Conservation (phyloP, 345 rosid species). For the Turnera subulata region DNA sequence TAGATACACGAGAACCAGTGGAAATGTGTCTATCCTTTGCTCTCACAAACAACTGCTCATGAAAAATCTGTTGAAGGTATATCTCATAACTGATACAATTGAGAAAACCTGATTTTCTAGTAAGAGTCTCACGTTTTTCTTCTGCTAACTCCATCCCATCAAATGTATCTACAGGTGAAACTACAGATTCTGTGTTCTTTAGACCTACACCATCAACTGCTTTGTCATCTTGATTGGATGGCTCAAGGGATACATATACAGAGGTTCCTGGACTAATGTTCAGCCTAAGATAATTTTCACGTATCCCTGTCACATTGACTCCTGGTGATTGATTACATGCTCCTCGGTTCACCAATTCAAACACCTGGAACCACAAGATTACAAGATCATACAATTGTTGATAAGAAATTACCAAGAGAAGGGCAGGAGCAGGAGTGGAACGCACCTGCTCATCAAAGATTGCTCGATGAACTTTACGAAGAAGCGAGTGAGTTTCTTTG, state of each 20-base stretch:
- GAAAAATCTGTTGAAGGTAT: constrained; percentile 77
- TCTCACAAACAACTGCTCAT: constrained; percentile 53
- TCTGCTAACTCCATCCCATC: constrained; percentile 40
- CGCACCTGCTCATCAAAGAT: constrained; percentile 84
- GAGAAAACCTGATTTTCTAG: constrained; percentile 47
- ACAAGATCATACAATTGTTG: constrained; percentile 17
- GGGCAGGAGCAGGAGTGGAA: neutral
- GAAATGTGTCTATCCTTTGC: constrained; percentile 44
- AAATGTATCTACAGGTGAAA: constrained; percentile 39
- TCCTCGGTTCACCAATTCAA: constrained; percentile 76
- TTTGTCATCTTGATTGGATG: constrained; percentile 39
- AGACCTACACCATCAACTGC: constrained; percentile 25
- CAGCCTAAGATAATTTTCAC: constrained; percentile 73
- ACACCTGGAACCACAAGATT: constrained; percentile 51
- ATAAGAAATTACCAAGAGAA: neutral
- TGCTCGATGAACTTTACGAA: constrained; percentile 72
- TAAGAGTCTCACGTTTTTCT: constrained; percentile 26
- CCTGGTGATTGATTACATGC: constrained; percentile 70
- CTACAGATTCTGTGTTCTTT: constrained; percentile 37
- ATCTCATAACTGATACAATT: constrained; percentile 60
- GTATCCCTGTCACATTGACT: constrained; percentile 73
- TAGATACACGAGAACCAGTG: constrained; percentile 35
- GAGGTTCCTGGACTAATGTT: constrained; percentile 73
- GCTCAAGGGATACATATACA: constrained; percentile 59
- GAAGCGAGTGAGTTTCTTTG: constrained; percentile 54